A percentile compares a stretch with the other conserved stretches of the same genome.
These are phyloP conservation scores for Kickxella alabastrina DNA, from an alignment of 192 early-diverging fungal species.

Conservation along the genomic window DNA sequence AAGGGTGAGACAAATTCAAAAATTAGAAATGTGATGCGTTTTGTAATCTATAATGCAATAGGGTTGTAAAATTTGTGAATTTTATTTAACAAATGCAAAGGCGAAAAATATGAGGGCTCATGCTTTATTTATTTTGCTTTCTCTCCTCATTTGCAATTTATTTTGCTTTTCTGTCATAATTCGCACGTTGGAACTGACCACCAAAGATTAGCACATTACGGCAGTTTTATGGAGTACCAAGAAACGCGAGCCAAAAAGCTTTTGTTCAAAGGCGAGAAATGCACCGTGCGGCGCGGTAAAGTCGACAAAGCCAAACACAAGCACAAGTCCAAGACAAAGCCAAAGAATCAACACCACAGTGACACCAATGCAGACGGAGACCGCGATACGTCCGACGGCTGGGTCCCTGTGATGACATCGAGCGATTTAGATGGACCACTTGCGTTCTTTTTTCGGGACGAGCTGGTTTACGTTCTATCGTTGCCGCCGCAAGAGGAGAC, in stretches of 20 bases:
- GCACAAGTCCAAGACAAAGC: background rate
- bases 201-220: too few species aligned
- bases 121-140: background rate
- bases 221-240: constrained; percentile 24
- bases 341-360: too few species aligned
- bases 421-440: constrained; percentile 29
- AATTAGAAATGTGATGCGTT: too few species aligned
- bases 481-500: constrained; percentile 7
- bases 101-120: background rate
- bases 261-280: constrained; percentile 27
- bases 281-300: background rate
- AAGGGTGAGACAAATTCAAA: too few species aligned
- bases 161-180: too few species aligned
- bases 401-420: constrained; percentile 20
- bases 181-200: too few species aligned
- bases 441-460: constrained; percentile 12
- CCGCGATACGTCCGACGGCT: constrained; percentile 1
- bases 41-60: too few species aligned
- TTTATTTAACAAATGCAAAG: too few species aligned
- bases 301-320: background rate
- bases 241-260: constrained; percentile 17
- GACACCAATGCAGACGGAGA: background rate
- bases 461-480: constrained; percentile 8
- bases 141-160: background rate
- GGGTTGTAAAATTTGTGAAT: too few species aligned